Evolutionary conservation across 2,329 filamentous ascomycete genomes (phyloP).

Genomic region (Canariomyces notabilis): DNA sequence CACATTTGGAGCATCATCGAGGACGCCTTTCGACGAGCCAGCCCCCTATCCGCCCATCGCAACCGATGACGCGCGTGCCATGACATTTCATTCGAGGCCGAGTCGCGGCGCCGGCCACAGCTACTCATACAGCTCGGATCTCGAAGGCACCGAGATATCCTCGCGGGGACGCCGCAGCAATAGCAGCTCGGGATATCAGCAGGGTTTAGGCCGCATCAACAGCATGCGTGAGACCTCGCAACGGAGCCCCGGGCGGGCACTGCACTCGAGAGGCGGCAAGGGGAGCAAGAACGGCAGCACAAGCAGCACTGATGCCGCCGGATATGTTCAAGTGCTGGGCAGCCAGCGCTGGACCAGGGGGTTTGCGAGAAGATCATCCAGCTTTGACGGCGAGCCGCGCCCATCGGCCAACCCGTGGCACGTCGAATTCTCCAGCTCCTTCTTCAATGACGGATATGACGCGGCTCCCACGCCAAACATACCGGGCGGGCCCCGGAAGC

Average conservation of each 20-base stretch:
- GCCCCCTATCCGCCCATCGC: conserved; percentile 30
- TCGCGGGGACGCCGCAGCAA: conserved; percentile 67
- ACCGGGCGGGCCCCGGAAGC: conserved; percentile 66
- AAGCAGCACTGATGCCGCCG: conserved; percentile 61
- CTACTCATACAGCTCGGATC: conserved; percentile 59
- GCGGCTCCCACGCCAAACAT: conserved; percentile 83
- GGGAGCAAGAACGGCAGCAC: conserved; percentile 68
- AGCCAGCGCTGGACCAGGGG: conserved; percentile 55
- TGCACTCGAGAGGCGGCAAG: conserved; percentile 55
- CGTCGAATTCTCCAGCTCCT: conserved; percentile 45
- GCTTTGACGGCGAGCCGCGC: conserved; percentile 62
- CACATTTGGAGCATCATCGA: conserved; percentile 25
- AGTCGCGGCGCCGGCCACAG: conserved; percentile 34
- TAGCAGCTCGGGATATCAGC: conserved; percentile 69
- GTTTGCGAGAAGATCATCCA: conserved; percentile 58
- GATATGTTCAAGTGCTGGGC: conserved; percentile 52
- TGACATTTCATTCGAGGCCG: conserved; percentile 27
- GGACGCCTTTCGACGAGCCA: conserved; percentile 35
- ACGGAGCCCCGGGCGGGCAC: conserved; percentile 35
- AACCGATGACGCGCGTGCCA: conserved; percentile 24
- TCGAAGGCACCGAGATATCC: conserved; percentile 52
- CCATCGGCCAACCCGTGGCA: conserved; percentile 38
- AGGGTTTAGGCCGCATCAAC: conserved; percentile 56
- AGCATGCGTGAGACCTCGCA: conserved; percentile 51
- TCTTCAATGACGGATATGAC: conserved; percentile 56